Percentiles rank a stretch among this genome's conserved stretches.
Conservation (phyloP, 192 early-diverging fungal species). For the Mortierella antarctica region DNA sequence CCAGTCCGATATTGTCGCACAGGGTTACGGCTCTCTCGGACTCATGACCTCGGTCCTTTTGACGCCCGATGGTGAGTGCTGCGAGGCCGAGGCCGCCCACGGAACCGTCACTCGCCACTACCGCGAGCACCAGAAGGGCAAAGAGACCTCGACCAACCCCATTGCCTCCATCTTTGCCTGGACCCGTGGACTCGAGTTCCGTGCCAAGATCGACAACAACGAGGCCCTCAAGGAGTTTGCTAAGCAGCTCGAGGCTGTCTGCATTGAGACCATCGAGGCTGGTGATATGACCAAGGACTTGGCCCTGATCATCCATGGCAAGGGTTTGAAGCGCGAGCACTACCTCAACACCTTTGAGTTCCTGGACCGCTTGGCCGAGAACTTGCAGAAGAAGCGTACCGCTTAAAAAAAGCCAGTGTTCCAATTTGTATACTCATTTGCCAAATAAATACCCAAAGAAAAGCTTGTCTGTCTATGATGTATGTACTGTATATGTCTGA, state of each 20-base stretch:
- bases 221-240: constrained; percentile 79
- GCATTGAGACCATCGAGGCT: constrained; percentile 87
- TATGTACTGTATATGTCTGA: not conserved
- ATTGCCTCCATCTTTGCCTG: constrained; percentile 98
- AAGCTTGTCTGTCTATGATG: not conserved
- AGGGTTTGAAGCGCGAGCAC: constrained; percentile 80
- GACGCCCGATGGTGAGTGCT: constrained; percentile 91
- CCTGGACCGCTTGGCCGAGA: constrained; percentile 86
- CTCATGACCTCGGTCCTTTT: constrained; percentile 98
- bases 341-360: constrained; percentile 93
- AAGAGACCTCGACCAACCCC: constrained; percentile 96
- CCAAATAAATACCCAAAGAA: not conserved
- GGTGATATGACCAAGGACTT: constrained; percentile 99
- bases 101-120: constrained; percentile 97
- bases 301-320: constrained; percentile 94
- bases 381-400: constrained; percentile 58
- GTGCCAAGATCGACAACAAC: constrained; percentile 94
- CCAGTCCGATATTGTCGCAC: constrained; percentile 95
- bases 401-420: constrained; percentile 20
- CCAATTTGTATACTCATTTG: not conserved
- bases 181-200: constrained; percentile 94
- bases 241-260: constrained; percentile 85
- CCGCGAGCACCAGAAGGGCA: constrained; percentile 98
- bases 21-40: constrained; percentile 95
- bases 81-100: constrained; percentile 97